phyloP scores from a whole-genome alignment of 768 basidiomycete species.

The Rhodotorula sphaerocarpa region DNA sequence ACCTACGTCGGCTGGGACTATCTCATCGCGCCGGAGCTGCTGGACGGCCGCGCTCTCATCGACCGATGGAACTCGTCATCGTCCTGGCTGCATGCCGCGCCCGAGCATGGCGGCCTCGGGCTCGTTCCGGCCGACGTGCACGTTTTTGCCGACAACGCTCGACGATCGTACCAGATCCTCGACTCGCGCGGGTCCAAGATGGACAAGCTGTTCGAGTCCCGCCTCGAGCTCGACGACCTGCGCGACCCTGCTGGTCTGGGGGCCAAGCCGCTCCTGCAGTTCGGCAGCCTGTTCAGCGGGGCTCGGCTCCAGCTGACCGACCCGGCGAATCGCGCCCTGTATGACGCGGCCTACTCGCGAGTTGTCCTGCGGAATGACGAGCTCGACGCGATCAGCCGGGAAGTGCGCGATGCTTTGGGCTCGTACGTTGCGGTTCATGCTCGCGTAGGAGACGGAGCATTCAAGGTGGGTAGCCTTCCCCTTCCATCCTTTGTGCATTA shows the following conservation, averaged over 20 bases:
- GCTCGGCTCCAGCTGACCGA: constrained; percentile 9
- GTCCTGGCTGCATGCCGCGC: neutral
- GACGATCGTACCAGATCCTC: constrained; percentile 22
- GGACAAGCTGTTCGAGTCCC: neutral
- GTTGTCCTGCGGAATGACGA: constrained; percentile 9
- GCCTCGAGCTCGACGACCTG: constrained; percentile 13
- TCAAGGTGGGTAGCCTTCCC: constrained; percentile 5
- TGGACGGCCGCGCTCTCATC: neutral
- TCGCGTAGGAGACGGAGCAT: constrained; percentile 14
- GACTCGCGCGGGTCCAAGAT: constrained; percentile 1
- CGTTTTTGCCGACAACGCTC: constrained; percentile 7
- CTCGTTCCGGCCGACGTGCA: constrained; percentile 1
- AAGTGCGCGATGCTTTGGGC: constrained; percentile 15
- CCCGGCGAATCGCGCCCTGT: constrained; percentile 5
- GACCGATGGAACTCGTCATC: constrained; percentile 21
- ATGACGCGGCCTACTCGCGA: neutral
- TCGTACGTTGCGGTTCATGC: constrained; percentile 28
- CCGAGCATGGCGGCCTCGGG: constrained; percentile 10
- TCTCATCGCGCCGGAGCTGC: constrained; percentile 1
- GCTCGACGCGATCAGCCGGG: constrained; percentile 18
- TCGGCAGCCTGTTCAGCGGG: constrained; percentile 24
- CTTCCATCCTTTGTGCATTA: neutral
- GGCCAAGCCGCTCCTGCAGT: constrained; percentile 16
- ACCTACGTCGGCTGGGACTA: constrained; percentile 12
- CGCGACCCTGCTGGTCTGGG: neutral